These are phyloP conservation scores for Aegle marmelos DNA, from an alignment of 345 rosid species.

Conservation along the genomic window DNA sequence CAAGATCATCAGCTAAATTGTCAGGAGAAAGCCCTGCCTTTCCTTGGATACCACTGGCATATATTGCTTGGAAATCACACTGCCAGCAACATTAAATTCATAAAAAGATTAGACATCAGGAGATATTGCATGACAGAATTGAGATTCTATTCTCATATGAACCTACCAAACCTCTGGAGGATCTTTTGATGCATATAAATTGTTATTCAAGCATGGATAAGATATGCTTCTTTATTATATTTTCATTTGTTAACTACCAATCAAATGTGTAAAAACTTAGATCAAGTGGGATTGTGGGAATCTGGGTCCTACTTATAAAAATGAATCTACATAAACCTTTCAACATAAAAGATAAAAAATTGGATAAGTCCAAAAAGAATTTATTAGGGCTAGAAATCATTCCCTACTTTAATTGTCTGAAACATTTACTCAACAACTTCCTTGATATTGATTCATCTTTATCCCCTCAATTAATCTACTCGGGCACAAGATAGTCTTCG, in stretches of 20 bases:
- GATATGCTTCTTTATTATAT: not conserved
- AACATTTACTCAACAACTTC: slow-evolving; percentile 1
- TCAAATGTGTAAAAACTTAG: not conserved
- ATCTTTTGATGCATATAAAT: not conserved
- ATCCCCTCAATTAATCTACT: not conserved
- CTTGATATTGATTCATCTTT: slow-evolving; percentile 1
- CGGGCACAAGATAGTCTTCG: not conserved
- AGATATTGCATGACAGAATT: not conserved
- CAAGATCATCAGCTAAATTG: slow-evolving; percentile 83
- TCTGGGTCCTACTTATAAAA: not conserved
- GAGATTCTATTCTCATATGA: not conserved
- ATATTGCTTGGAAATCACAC: slow-evolving; percentile 97
- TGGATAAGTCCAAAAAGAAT: not conserved
- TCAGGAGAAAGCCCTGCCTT: slow-evolving; percentile 90
- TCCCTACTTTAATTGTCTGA: not conserved
- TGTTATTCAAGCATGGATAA: not conserved
- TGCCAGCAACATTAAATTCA: slow-evolving; percentile 27
- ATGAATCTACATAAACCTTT: slow-evolving; percentile 5
- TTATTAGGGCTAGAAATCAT: not conserved
- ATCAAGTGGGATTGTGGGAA: not conserved
- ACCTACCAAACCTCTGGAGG: not conserved
- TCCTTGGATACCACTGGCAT: slow-evolving; percentile 95
- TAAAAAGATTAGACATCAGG: not conserved
- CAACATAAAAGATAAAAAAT: not conserved
- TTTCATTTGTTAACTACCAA: not conserved